Evolutionary conservation across 148 eudicot species (phyloP), one percentile per base, ranked within the genome.

Genomic region (Linanthus parryae): DNA sequence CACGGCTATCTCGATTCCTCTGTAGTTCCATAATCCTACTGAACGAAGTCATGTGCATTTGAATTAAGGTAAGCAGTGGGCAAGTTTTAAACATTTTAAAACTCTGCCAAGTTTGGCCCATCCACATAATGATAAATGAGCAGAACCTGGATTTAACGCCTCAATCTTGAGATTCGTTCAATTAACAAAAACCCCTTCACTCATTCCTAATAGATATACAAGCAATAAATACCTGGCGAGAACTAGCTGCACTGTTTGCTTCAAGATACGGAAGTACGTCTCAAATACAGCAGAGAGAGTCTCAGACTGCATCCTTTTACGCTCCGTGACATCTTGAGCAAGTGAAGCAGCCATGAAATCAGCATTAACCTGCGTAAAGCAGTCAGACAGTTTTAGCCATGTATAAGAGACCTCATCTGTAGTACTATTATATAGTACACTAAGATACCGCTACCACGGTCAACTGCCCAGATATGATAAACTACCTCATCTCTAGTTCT

Each of bases 401-500:
- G 5, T 18, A 11, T 17, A 6, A n/a, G 9, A 21, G 38, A n/a
- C n/a, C n/a, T n/a, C n/a, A n/a, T n/a, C n/a, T n/a, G n/a, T n/a
- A n/a, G n/a, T n/a, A n/a, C n/a, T n/a, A n/a, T n/a, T n/a, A n/a
- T n/a, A n/a, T n/a, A n/a, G n/a, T n/a, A n/a, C n/a, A n/a, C n/a
- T n/a, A n/a, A n/a, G n/a, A n/a, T n/a, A n/a, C n/a, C n/a, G n/a
- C n/a, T n/a, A n/a, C n/a, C n/a, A n/a, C n/a, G n/a, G n/a, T n/a
- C n/a, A n/a, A n/a, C n/a, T n/a, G n/a, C n/a, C n/a, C n/a, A n/a
- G n/a, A n/a, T n/a, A n/a, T n/a, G n/a, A n/a, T n/a, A 15, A 34
- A 53, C 43, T 56, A 87, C 98, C 94, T 92, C 98, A 19, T 87
- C 84, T 74, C 85, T 71, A 29, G 94, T 79, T 76, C 66, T 81